These are phyloP conservation scores for Massospora cicadina DNA, from an alignment of 371 early-diverging fungal species.

Conservation along the genomic window DNA sequence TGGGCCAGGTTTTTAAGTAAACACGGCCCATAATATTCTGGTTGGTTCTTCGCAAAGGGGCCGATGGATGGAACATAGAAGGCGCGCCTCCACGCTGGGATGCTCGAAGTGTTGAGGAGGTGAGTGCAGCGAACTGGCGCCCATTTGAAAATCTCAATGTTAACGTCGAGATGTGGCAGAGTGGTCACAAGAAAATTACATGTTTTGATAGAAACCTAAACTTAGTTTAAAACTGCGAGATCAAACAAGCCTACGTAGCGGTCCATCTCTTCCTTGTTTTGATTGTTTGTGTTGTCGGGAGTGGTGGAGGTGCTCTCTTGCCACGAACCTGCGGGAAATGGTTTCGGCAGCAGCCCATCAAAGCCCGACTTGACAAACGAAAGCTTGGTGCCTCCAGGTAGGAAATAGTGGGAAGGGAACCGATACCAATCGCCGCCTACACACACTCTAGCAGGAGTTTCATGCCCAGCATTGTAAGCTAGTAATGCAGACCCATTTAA, in stretches of 20 bases:
- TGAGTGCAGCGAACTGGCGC: background rate
- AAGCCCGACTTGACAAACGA: constrained; percentile 40
- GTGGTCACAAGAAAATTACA: constrained; percentile 5
- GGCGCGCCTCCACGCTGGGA: background rate
- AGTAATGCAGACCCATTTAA: background rate
- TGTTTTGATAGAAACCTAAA: background rate
- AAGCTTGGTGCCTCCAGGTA: constrained; percentile 44
- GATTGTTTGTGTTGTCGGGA: constrained; percentile 45
- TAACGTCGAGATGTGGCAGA: background rate
- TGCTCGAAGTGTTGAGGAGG: background rate
- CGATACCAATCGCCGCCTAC: constrained; percentile 89
- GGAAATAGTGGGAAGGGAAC: constrained; percentile 77
- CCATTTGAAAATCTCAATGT: background rate
- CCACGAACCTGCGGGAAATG: constrained; percentile 10
- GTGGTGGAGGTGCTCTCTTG: constrained; percentile 23
- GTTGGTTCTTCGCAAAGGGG: background rate
- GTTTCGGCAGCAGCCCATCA: constrained; percentile 45
- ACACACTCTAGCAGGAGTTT: constrained; percentile 37
- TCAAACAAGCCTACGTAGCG: constrained; percentile 26
- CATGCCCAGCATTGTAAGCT: constrained; percentile 9
- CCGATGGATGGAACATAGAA: background rate
- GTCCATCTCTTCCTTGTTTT: constrained; percentile 42
- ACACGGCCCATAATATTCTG: background rate
- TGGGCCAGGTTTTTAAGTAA: background rate
- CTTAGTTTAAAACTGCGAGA: background rate